A percentile compares a stretch with the other conserved stretches of the same genome.
Evolutionary conservation across 129 eudicot species (phyloP).

Genomic region (Lactuca sativa): DNA sequence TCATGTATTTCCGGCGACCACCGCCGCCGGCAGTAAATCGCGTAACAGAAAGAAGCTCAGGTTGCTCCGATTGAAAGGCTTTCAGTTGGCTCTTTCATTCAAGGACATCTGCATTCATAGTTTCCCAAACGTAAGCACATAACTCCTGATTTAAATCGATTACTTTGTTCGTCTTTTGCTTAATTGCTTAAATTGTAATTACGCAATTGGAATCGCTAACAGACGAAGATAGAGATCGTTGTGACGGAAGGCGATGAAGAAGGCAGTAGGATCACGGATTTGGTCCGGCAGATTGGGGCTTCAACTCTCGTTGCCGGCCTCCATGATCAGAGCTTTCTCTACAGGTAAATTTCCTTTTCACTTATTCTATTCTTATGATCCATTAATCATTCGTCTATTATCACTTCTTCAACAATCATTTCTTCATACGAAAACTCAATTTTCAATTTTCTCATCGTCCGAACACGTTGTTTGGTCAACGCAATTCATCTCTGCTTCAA

Average conservation of each 20-base stretch:
- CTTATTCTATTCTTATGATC: neutral
- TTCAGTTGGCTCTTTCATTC: conserved; percentile 85
- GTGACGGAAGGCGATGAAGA: conserved; percentile 79
- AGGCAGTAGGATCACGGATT: conserved; percentile 61
- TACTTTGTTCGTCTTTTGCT: neutral
- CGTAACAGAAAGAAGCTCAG: conserved; percentile 65
- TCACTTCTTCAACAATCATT: conserved; percentile 3
- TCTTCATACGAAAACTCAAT: conserved; percentile 3
- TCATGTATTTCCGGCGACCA: conserved; percentile 55
- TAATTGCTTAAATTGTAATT: neutral
- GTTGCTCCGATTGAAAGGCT: conserved; percentile 67
- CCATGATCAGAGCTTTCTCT: conserved; percentile 88
- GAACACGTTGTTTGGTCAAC: conserved; percentile 30
- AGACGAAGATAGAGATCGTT: conserved; percentile 90
- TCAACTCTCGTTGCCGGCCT: conserved; percentile 82
- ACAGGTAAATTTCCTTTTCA: conserved; percentile 41
- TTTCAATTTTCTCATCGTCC: neutral
- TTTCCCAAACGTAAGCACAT: conserved; percentile 61
- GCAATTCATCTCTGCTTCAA: conserved; percentile 14
- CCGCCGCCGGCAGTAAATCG: conserved; percentile 32
- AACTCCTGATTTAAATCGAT: neutral
- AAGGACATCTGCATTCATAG: conserved; percentile 59
- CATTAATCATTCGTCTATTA: neutral
- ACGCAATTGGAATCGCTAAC: conserved; percentile 23
- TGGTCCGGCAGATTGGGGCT: conserved; percentile 81